Base-by-base conservation (phyloP, 2,329 filamentous ascomycete species). In the Trichoderma atrobrunneum region DNA sequence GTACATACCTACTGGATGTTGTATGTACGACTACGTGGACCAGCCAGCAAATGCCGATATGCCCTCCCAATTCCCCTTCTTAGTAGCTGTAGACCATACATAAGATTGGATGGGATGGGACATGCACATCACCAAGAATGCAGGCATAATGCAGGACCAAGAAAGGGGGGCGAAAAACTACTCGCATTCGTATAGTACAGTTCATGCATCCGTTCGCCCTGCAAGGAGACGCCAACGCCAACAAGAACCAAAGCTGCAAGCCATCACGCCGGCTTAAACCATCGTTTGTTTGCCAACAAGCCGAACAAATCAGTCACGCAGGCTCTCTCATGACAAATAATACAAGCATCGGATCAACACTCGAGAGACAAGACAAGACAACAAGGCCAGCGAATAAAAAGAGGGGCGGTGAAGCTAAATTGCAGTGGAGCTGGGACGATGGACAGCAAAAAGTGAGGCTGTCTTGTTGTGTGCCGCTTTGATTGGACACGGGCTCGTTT, bases 401-500 rank as follows among this genome's bases (percentile, higher is more conserved):
- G 43, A 54, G 62, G 39, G 26, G 62, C 43, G 39, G 60, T 65
- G 62, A 51, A 51, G 62, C 34, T 21, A 21, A 8, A 7, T 18
- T n/a, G 39, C n/a, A 18, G 43, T 54, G 26, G 28, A 51, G 61
- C 21, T 43, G 39, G 26, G 36, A 26, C 36, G 34, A 7, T 5
- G 5, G 30, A 60, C 24, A 24, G n/a, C n/a, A 43, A 28, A 69
- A 54, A 70, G 57, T 61, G 67, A 70, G 57, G 67, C 67, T 62
- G 67, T 70, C 54, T 34, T 24, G 32, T 18, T 18, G 36, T 24
- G 39, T 66, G 21, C 56, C 24, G 32, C 24, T 66, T 16, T 60
- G 36, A 69, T 60, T 69, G 65, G 56, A 61, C n/a, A 30, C 24
- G 24, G 4, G 1, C 11, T 51, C 34, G 54, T 48, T 68, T 68